Evolutionary conservation across 148 eudicot species (phyloP), one percentile per base, ranked within the genome.

Genomic region (Nepenthes gracilis): DNA sequence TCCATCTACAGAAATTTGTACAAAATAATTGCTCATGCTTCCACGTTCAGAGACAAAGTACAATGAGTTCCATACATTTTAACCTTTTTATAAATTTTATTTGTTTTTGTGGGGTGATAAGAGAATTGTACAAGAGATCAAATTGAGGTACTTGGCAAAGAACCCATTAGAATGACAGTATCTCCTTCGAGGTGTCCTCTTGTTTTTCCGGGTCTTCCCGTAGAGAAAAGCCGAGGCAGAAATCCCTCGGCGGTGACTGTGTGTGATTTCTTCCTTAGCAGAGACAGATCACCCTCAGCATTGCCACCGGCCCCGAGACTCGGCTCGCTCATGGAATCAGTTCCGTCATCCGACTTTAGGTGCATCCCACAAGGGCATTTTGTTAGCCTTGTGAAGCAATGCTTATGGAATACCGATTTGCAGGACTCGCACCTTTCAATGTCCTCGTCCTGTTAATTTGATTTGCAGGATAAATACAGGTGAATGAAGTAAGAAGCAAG

Each of bases 151-250:
- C 55, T 71, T 11, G 95, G 89, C 63, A 88, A 77, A 36, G 96
- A 88, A 67, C 95, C 95, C 95, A 93, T 88, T 64, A 73, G 63
- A 65, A 86, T 86, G 35, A 81, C 79, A 36, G 70, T 86, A 63
- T 79, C 78, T 43, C 62, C 59, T 2, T 75, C 78, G 14, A 48
- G 64, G 4, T 62, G 35, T 5, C 78, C 78, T 50, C 51, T 64
- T 52, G 47, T 35, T 43, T 64, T 81, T 38, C 66, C 86, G 35
- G 65, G 75, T 64, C 56, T 78, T 35, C 74, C 76, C 70, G 67
- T 59, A 0, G 86, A 72, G 72, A 86, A 77, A 37, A 93, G 64
- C 47, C 81, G 70, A 4, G 95, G 77, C 53, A 93, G 69, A 66
- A 86, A 70, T 51, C 81, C 82, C 32, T 43, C 55, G 1, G 88